phyloP scores from a whole-genome alignment of 148 eudicot species.

The Chenopodium quinoa region DNA sequence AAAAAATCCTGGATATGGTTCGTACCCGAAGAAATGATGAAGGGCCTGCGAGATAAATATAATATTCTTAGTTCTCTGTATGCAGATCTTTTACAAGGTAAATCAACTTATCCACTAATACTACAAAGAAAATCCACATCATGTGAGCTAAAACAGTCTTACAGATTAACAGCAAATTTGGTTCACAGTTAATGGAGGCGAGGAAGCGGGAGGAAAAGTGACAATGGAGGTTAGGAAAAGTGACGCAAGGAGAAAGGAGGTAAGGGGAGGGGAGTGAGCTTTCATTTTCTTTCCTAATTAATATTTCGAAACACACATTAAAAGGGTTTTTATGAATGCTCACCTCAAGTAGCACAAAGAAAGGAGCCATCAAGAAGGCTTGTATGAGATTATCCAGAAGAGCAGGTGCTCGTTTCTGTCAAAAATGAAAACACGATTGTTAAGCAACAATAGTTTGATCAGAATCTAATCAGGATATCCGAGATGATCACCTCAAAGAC shows the following conservation, averaged over 20 bases:
- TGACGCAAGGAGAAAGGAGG: too few relatives aligned
- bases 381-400: constrained; percentile 72
- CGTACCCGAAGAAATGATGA: constrained; percentile 54
- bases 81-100: background rate
- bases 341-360: constrained; percentile 88
- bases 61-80: background rate
- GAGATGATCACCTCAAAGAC: constrained; percentile 70
- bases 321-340: constrained; percentile 9
- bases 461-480: background rate
- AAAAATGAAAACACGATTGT: constrained; percentile 1
- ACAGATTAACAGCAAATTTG: background rate
- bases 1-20: constrained; percentile 86
- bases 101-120: background rate
- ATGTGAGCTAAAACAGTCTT: background rate
- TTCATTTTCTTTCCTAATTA: too few relatives aligned
- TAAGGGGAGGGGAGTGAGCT: background rate
- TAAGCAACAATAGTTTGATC: background rate
- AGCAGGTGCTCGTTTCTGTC: constrained; percentile 84
- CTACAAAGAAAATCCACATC: background rate
- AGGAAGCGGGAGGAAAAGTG: too few relatives aligned
- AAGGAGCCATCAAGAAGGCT: constrained; percentile 88
- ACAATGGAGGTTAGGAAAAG: too few relatives aligned
- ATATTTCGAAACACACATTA: background rate
- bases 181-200: background rate
- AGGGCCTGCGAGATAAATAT: constrained; percentile 48